These are phyloP conservation scores for Ophiostoma triangulosporum DNA, from an alignment of 2,329 filamentous ascomycete species.

Conservation along the genomic window DNA sequence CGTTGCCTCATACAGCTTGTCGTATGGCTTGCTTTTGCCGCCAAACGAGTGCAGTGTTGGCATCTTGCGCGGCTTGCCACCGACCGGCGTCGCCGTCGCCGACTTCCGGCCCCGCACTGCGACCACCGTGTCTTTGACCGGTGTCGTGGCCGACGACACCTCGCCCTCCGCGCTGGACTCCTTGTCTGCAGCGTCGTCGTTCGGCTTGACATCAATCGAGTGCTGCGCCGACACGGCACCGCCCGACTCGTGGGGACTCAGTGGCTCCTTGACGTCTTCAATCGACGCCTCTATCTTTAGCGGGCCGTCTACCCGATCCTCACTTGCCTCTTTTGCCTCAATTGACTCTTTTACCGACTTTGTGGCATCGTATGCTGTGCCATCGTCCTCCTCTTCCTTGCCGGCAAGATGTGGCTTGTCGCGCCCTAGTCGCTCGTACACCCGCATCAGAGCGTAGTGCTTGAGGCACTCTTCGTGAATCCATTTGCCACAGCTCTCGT, in stretches of 20 bases:
- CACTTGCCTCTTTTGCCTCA: not conserved
- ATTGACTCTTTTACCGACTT: not conserved
- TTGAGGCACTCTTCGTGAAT: conserved; percentile 51
- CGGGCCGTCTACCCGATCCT: not conserved
- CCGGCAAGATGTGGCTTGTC: conserved; percentile 32
- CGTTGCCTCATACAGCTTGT: conserved; percentile 36
- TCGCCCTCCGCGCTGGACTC: not conserved
- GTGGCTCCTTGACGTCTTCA: conserved; percentile 29
- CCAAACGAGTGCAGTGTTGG: conserved; percentile 17
- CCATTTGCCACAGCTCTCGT: conserved; percentile 42
- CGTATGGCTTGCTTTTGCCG: conserved; percentile 30
- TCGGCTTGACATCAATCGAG: conserved; percentile 39
- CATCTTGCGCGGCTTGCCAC: conserved; percentile 20
- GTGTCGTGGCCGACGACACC: conserved; percentile 19
- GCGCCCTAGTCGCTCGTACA: conserved; percentile 35
- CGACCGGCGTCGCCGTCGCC: not conserved
- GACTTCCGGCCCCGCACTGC: not conserved
- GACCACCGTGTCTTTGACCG: not conserved
- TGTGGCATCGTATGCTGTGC: not conserved
- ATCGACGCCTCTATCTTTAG: conserved; percentile 18
- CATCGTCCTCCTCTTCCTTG: conserved; percentile 19
- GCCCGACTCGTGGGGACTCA: conserved; percentile 38
- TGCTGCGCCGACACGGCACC: conserved; percentile 34
- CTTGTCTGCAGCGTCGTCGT: conserved; percentile 19
- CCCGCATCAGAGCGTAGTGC: conserved; percentile 37